Base-by-base conservation (phyloP, 83 land plant species). In the Thuja plicata region DNA sequence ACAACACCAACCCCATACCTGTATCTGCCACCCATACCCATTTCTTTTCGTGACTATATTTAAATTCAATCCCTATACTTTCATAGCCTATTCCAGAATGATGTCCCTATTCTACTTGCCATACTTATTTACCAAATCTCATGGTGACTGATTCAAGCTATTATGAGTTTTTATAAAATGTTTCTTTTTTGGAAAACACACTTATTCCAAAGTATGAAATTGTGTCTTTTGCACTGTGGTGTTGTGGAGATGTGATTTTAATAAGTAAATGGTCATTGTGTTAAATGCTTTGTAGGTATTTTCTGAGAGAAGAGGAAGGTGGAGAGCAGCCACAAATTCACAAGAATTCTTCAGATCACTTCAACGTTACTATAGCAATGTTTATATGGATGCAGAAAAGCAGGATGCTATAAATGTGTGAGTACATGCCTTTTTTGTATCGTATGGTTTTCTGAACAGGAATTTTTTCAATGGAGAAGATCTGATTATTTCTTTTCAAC, bases 371-470 rank as follows among this genome's bases (percentile, higher is more conserved):
- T 96, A 93, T 71, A 96, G 93, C 92, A 96, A 96, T 90, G 92
- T 93, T 16, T 92, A 93, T 85, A 91, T 96, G 91, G 97, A 96
- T 90, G 94, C 96, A 73, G 94, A 95, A 83, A 96, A 95, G 85
- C 97, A 96, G 89, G 94, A 95, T 89, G 95, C 97, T 21, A 96
- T 95, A 34, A 95, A 96, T 90, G 40, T 96, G 97, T 96, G 91
- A 88, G 96, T 87, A 46, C 55, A 83, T 48, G 11, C 32, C 13
- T 45, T 82, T 81, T 45, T 79, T 55, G 38, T 82, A 43, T n/a
- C 41, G 1, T 19, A n/a, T 86, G 46, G 80, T 71, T 88, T 62
- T 24, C 16, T 85, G 45, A 11, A 88, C 45, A 76, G 62, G 85
- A 5, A 71, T 78, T 27, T 84, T 37, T 86, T 40, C 35, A 38